Evolutionary conservation across 2,329 filamentous ascomycete genomes (phyloP), one percentile per base, ranked within the genome.

Genomic region (Didymella lethalis): DNA sequence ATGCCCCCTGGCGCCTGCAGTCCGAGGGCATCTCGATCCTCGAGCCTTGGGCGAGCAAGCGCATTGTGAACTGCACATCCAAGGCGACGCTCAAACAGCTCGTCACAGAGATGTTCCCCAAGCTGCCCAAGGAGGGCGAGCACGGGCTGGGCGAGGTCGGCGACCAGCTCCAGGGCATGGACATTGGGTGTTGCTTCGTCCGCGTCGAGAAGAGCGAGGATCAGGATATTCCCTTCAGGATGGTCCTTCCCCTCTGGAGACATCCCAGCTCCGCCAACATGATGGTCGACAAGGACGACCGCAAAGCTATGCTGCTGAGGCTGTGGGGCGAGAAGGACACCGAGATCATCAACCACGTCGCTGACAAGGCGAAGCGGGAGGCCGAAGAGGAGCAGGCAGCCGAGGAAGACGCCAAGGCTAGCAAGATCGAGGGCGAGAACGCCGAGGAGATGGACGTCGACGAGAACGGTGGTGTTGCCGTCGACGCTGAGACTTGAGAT

Each of bases 221-320:
- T 60, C 83, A 88, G 67, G 86, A 85, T 12, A 84, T 88, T 64
- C 81, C 79, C 72, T 94, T 98, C 81, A 83, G 86, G 26, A 92
- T 97, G 86, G 91, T 94, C 1, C 84, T 99, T 18, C 95, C 95
- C 3, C 82, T 99, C 28, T 99, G 95, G 95, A 90, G 96, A 79
- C 96, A 93, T 75, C 86, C 96, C 61, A 89, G 93, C 68, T 94
- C 90, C 20, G 84, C 98, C 59, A 99, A 99, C 77, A 86, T 99
- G 53, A 99, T 99, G 95, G 83, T 99, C 72, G 94, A 95, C 48
- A 99, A 99, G 82, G 95, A 99, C 77, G 95, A 99, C 66, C 87
- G 95, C 16, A 89, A 78, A 72, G 95, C 95, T 0, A 96, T 98
- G 92, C 81, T 98, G 67, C 83, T 98, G 64, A 85, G 95, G 23